These are phyloP conservation scores for Dorcoceras hygrometricum DNA, from an alignment of 257 asterid genomes.

Conservation along the genomic window DNA sequence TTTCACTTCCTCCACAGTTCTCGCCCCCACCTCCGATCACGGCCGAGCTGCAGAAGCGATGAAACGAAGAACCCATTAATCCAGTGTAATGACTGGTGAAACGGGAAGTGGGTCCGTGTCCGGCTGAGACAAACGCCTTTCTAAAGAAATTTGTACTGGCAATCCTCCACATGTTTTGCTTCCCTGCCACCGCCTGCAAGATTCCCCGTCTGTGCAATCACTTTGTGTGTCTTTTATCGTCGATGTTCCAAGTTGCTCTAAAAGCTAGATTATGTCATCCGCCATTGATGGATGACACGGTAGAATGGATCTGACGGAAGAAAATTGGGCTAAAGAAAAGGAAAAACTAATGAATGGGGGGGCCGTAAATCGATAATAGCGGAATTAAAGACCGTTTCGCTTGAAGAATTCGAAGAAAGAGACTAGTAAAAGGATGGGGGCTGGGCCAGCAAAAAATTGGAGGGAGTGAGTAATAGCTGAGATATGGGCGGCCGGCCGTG, in stretches of 20 bases:
- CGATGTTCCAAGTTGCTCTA: not conserved
- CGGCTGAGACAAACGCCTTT: constrained; percentile 14
- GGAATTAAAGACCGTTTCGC: constrained; percentile 31
- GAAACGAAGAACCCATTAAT: not conserved
- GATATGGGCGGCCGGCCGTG: not conserved
- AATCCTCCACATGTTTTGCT: constrained; percentile 37
- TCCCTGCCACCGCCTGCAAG: no score
- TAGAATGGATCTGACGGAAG: not conserved
- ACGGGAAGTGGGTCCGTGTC: constrained; percentile 3
- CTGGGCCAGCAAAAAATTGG: not conserved
- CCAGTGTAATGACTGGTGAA: not conserved
- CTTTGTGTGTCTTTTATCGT: not conserved
- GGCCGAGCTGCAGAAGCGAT: constrained; percentile 15
- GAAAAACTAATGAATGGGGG: constrained; percentile 3
- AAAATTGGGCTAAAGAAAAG: constrained; percentile 13
- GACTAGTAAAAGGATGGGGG: not conserved
- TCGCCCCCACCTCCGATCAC: constrained; percentile 23
- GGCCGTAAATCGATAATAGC: constrained; percentile 7
- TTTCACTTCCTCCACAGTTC: constrained; percentile 19
- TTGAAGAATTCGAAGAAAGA: not conserved
- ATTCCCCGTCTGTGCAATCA: not conserved
- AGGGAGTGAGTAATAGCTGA: not conserved
- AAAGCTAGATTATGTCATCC: constrained; percentile 16
- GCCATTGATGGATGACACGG: constrained; percentile 19
- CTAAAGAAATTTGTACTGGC: constrained; percentile 22